phyloP scores from a whole-genome alignment of 2,329 filamentous ascomycete genomes.

The Fusarium buharicum region DNA sequence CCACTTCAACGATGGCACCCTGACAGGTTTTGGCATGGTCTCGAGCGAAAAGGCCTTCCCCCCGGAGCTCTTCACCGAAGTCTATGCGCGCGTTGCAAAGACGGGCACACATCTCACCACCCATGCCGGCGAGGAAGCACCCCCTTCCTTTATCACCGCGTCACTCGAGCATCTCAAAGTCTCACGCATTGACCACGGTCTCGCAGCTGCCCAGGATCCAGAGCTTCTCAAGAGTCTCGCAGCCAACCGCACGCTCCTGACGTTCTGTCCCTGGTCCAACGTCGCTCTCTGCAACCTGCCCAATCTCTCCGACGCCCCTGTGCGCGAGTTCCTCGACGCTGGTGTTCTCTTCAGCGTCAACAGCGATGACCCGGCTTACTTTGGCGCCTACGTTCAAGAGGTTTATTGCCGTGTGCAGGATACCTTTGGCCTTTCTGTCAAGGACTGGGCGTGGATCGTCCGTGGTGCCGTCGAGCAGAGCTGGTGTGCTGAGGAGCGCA shows the following conservation, averaged over 20 bases:
- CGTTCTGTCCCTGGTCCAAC: conserved; percentile 79
- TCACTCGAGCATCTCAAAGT: conserved; percentile 71
- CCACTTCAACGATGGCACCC: conserved; percentile 61
- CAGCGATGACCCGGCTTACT: conserved; percentile 79
- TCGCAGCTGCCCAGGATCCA: conserved; percentile 70
- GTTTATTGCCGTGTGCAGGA: conserved; percentile 80
- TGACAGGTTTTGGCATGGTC: conserved; percentile 74
- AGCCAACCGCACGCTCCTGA: conserved; percentile 68
- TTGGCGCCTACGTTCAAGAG: conserved; percentile 78
- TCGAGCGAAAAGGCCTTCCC: conserved; percentile 69
- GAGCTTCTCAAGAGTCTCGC: conserved; percentile 69
- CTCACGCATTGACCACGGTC: conserved; percentile 79
- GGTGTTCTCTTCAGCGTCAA: conserved; percentile 78
- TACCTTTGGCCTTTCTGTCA: conserved; percentile 68
- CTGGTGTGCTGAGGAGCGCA: conserved; percentile 74
- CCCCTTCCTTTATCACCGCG: conserved; percentile 70
- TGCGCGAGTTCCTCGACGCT: conserved; percentile 69
- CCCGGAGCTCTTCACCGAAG: conserved; percentile 68
- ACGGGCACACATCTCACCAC: conserved; percentile 70
- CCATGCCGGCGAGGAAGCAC: conserved; percentile 81
- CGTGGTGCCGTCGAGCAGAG: conserved; percentile 72
- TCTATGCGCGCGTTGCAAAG: conserved; percentile 65
- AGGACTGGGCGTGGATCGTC: conserved; percentile 75
- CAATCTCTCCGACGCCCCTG: conserved; percentile 57
- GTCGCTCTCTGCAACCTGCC: conserved; percentile 55